A percentile compares a stretch with the other conserved stretches of the same genome.
These are phyloP conservation scores for Conticribra guillardii DNA, from an alignment of 108 stramenopile genomes.

Conservation along the genomic window DNA sequence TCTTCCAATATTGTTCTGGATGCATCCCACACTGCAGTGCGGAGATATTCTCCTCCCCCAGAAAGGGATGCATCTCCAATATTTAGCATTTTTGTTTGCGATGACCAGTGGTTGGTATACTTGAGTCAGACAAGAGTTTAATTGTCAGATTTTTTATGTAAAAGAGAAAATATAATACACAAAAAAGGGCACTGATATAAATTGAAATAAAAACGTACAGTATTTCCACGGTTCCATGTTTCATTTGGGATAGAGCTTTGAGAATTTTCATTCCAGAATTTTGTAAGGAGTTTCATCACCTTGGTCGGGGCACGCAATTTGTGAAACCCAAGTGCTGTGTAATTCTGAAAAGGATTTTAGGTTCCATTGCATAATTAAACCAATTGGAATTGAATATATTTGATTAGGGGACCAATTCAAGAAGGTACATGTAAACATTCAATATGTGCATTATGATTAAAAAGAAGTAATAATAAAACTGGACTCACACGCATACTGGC, in stretches of 20 bases:
- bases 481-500: slow-evolving; percentile 38
- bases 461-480: neutral
- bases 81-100: slow-evolving; percentile 56
- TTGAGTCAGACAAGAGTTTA: too few relatives aligned
- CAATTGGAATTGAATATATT: neutral
- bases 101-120: slow-evolving; percentile 87
- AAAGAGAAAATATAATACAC: too few relatives aligned
- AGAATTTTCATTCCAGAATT: slow-evolving; percentile 56
- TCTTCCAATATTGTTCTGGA: slow-evolving; percentile 60
- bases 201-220: too few relatives aligned
- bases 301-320: slow-evolving; percentile 61
- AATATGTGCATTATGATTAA: too few relatives aligned
- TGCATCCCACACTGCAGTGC: slow-evolving; percentile 36
- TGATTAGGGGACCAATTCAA: slow-evolving; percentile 3
- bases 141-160: too few relatives aligned
- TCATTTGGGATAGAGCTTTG: slow-evolving; percentile 26
- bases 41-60: slow-evolving; percentile 23
- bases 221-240: slow-evolving; percentile 71
- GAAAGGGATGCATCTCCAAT: slow-evolving; percentile 48
- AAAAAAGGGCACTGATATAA: too few relatives aligned
- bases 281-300: slow-evolving; percentile 34
- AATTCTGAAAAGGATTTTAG: slow-evolving; percentile 44
- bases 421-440: neutral
- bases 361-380: neutral
- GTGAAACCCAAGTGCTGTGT: slow-evolving; percentile 71